A percentile compares a stretch with the other conserved stretches of the same genome.
Evolutionary conservation across 2,329 filamentous ascomycete species (phyloP).

Genomic region (Colletotrichum kahawae): DNA sequence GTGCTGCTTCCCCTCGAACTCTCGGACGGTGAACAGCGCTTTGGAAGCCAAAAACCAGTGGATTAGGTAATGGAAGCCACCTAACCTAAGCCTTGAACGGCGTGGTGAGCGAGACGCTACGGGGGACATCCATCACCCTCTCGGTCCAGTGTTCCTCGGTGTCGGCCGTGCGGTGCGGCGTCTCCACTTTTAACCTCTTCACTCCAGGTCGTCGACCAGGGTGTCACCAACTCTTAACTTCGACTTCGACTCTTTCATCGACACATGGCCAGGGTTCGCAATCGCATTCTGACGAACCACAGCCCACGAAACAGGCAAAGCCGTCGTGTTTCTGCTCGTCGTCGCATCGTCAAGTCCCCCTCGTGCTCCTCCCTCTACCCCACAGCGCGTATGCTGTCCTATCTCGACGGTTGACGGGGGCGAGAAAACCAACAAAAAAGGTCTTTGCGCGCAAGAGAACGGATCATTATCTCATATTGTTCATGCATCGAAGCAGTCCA

Average conservation of each 20-base stretch:
- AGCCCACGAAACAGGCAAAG: not conserved
- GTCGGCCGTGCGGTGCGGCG: conserved; percentile 6
- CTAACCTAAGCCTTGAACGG: not conserved
- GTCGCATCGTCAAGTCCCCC: not conserved
- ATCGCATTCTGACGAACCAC: conserved; percentile 15
- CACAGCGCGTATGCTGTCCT: not conserved
- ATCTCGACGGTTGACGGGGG: not conserved
- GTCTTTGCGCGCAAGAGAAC: not conserved
- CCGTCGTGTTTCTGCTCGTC: not conserved
- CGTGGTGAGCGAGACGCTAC: not conserved
- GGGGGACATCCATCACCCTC: not conserved
- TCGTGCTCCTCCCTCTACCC: not conserved
- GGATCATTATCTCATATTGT: not conserved
- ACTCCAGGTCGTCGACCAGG: not conserved
- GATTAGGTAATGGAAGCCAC: not conserved
- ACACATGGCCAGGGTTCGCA: not conserved
- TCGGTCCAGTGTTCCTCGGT: not conserved
- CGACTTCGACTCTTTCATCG: not conserved
- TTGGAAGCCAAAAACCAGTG: not conserved
- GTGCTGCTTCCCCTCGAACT: not conserved
- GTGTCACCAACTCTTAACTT: not conserved
- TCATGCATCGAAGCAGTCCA: not conserved
- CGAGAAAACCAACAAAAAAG: not conserved
- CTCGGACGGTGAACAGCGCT: not conserved
- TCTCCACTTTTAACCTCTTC: conserved; percentile 4